Conservation (phyloP, 306 rosid species). For the Quercus suber region DNA sequence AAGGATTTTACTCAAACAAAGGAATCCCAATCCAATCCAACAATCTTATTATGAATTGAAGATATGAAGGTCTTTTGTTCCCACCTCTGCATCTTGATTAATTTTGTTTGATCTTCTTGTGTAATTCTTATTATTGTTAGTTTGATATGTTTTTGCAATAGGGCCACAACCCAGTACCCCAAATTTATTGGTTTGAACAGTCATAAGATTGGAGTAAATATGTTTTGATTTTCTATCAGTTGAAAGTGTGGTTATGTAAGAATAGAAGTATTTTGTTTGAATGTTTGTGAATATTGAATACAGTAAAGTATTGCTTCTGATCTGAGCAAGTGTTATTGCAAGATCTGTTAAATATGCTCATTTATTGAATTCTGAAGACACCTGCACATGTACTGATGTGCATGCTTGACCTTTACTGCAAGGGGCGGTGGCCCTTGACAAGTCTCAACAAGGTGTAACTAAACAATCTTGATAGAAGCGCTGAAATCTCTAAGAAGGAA, state of each 20-base stretch:
- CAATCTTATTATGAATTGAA: constrained; percentile 32
- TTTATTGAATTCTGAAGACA: neutral
- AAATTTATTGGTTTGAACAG: constrained; percentile 1
- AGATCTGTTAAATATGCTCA: neutral
- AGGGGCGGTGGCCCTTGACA: neutral
- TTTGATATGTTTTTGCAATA: neutral
- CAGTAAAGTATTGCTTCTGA: constrained; percentile 10
- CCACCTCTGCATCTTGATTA: neutral
- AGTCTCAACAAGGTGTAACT: no score
- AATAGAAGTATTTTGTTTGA: constrained; percentile 2
- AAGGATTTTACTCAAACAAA: constrained; percentile 44
- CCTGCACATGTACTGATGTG: constrained; percentile 8
- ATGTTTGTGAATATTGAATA: neutral
- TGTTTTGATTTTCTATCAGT: constrained; percentile 1
- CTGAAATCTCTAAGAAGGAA: neutral
- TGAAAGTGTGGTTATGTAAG: constrained; percentile 7
- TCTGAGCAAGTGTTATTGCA: constrained; percentile 5
- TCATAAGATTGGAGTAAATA: constrained; percentile 5
- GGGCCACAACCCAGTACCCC: neutral
- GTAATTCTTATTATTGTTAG: neutral
- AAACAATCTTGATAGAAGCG: no score
- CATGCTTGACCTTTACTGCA: constrained; percentile 1
- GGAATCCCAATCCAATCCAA: constrained; percentile 34
- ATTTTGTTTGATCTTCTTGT: neutral
- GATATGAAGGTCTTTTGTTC: neutral